These are phyloP conservation scores for Talaromyces sp. DNA, from an alignment of 2,329 filamentous ascomycete species.

Conservation along the genomic window DNA sequence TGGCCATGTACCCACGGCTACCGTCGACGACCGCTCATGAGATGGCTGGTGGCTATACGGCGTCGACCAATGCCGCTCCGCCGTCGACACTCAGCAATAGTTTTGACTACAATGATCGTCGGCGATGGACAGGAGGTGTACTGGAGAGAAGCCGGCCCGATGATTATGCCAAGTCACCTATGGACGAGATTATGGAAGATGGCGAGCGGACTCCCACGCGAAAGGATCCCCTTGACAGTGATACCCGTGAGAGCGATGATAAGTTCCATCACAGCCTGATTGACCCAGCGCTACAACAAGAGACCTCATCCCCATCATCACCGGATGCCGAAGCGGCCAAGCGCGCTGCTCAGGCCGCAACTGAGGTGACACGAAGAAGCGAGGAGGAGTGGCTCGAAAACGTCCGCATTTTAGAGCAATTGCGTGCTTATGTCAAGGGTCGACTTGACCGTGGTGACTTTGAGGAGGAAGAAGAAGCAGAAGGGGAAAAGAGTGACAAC, in stretches of 20 bases:
- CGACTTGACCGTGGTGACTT: constrained; percentile 52
- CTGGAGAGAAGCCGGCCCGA: constrained; percentile 51
- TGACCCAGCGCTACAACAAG: constrained; percentile 36
- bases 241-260: constrained; percentile 8
- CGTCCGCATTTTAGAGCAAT: constrained; percentile 57
- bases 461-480: constrained; percentile 21
- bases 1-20: constrained; percentile 59
- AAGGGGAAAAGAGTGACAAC: constrained; percentile 17
- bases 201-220: constrained; percentile 28
- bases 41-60: constrained; percentile 47
- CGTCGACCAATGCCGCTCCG: constrained; percentile 52
- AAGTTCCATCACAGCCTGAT: constrained; percentile 36
- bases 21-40: constrained; percentile 57
- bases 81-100: constrained; percentile 56
- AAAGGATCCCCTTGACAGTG: constrained; percentile 21
- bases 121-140: constrained; percentile 57
- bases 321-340: constrained; percentile 30
- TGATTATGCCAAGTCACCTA: constrained; percentile 25
- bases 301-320: constrained; percentile 15
- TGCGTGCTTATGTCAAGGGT: constrained; percentile 54
- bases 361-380: constrained; percentile 36
- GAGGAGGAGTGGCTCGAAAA: constrained; percentile 60
- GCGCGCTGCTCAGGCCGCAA: constrained; percentile 34
- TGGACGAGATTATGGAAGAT: constrained; percentile 8
- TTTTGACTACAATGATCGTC: constrained; percentile 57